A percentile compares a stretch with the other conserved stretches of the same genome.
Evolutionary conservation across 2,329 filamentous ascomycete species (phyloP).

Genomic region (Grosmannia serpens): DNA sequence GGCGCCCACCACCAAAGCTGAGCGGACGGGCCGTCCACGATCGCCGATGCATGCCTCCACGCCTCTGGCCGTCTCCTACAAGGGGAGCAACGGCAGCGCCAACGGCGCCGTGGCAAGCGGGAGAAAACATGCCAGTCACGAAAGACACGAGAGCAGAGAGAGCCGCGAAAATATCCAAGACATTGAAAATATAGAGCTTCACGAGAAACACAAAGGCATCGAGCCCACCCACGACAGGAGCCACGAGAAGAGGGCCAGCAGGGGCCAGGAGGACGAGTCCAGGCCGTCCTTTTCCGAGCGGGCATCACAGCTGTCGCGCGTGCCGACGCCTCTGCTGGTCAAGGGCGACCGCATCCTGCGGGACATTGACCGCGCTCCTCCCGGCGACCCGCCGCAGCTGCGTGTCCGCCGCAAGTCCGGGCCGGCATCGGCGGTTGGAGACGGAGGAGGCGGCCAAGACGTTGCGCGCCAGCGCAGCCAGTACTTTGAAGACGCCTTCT

Average conservation of each 20-base stretch:
- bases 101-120: not conserved
- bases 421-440: not conserved
- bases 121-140: not conserved
- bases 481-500: conserved; percentile 36
- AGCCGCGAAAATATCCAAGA: not conserved
- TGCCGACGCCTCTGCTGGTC: conserved; percentile 18
- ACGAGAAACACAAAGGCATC: too few relatives aligned
- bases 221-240: not conserved
- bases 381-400: conserved; percentile 23
- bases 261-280: not conserved
- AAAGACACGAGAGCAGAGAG: not conserved
- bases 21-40: not conserved
- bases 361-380: conserved; percentile 26
- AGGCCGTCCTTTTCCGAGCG: conserved; percentile 9
- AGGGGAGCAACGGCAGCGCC: not conserved
- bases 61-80: not conserved
- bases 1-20: not conserved
- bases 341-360: conserved; percentile 26
- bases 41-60: not conserved
- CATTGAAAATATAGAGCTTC: not conserved
- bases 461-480: conserved; percentile 25
- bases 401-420: conserved; percentile 18
- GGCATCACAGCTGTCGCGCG: not conserved
- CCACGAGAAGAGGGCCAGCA: not conserved
- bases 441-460: not conserved